phyloP scores from a whole-genome alignment of 345 rosid genomes.

The Populus nigra region DNA sequence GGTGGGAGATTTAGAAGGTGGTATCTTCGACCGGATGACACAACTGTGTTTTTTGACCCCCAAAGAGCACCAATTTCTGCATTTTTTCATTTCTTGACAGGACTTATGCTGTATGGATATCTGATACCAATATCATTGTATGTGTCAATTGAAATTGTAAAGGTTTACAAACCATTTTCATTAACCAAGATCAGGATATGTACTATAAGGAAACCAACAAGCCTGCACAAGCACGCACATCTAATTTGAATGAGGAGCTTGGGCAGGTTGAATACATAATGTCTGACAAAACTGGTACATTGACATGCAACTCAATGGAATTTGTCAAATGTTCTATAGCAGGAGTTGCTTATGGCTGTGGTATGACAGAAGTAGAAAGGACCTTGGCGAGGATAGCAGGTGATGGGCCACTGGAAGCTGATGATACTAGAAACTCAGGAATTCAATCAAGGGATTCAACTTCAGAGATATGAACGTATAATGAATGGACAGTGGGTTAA shows the following conservation, averaged over 20 bases:
- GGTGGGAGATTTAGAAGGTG: slow-evolving; percentile 55
- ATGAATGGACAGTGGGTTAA: slow-evolving; percentile 65
- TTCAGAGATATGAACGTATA: slow-evolving; percentile 75
- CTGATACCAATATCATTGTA: slow-evolving; percentile 89
- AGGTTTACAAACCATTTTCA: slow-evolving; percentile 88
- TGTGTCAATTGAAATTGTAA: slow-evolving; percentile 78
- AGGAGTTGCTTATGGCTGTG: slow-evolving; percentile 67
- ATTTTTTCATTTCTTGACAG: slow-evolving; percentile 83
- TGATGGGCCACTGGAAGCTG: slow-evolving; percentile 25
- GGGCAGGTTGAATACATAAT: slow-evolving; percentile 78
- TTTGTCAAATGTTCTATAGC: slow-evolving; percentile 84
- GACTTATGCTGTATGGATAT: slow-evolving; percentile 86
- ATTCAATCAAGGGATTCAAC: slow-evolving; percentile 70
- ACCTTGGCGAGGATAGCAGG: slow-evolving; percentile 43
- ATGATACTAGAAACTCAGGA: slow-evolving; percentile 12
- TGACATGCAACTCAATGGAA: slow-evolving; percentile 96
- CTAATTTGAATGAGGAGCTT: slow-evolving; percentile 92
- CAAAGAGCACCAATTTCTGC: slow-evolving; percentile 50
- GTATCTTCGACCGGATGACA: slow-evolving; percentile 72
- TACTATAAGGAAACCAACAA: slow-evolving; percentile 56
- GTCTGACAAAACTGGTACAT: slow-evolving; percentile 94
- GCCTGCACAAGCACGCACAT: slow-evolving; percentile 81
- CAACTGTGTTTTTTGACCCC: slow-evolving; percentile 63
- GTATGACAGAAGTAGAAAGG: slow-evolving; percentile 78
- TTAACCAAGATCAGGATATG: slow-evolving; percentile 79